These are phyloP conservation scores for Cairneyella variabilis DNA, from an alignment of 495 filamentous ascomycete species.

Conservation along the genomic window DNA sequence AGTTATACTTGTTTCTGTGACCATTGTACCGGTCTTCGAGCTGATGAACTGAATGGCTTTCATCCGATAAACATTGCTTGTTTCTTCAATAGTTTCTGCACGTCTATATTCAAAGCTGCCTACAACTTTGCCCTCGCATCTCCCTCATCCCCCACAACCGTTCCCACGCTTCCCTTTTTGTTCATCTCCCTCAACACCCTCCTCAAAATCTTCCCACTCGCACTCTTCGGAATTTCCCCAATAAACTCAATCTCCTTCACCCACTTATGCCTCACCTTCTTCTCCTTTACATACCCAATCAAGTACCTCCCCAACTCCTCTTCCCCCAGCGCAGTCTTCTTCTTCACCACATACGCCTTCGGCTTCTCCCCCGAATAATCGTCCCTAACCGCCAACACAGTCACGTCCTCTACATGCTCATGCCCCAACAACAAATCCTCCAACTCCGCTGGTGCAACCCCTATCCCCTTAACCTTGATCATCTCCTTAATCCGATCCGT, in stretches of 20 bases:
- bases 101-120: too few species aligned
- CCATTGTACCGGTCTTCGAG: too few species aligned
- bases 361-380: conserved; percentile 62
- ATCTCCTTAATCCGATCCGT: conserved; percentile 76
- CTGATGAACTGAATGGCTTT: too few species aligned
- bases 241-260: conserved; percentile 61
- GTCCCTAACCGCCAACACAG: conserved; percentile 55
- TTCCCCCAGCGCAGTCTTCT: conserved; percentile 30
- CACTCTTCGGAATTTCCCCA: conserved; percentile 69
- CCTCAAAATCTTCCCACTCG: conserved; percentile 80
- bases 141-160: conserved; percentile 8
- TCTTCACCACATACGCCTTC: conserved; percentile 59
- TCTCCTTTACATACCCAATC: conserved; percentile 53
- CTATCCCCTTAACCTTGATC: conserved; percentile 72
- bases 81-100: too few species aligned
- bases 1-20: too few species aligned
- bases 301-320: conserved; percentile 38
- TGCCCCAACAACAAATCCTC: conserved; percentile 61
- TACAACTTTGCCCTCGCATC: conserved; percentile 11
- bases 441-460: conserved; percentile 66
- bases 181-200: conserved; percentile 44
- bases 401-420: conserved; percentile 52
- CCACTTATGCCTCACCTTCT: conserved; percentile 64
- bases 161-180: neutral
- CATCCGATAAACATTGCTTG: too few species aligned